Evolutionary conservation across 164 flowering plant genomes (phyloP), one percentile per base, ranked within the genome.

Genomic region (Vitis vinifera): DNA sequence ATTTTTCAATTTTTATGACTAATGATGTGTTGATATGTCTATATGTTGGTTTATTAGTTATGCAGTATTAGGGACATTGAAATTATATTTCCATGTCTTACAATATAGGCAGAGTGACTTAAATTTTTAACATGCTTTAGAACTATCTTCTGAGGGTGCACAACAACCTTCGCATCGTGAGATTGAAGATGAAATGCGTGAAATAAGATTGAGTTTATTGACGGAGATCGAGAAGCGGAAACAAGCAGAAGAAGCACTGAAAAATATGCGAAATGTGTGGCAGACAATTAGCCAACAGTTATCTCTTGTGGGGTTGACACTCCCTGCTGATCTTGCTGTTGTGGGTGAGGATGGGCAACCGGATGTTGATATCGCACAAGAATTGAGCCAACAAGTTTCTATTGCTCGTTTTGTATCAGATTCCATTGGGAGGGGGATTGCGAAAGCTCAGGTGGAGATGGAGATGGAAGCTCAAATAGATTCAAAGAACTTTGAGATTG

Each of bases 211-310:
- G 78, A 84, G 74, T 79, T 78, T 94, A 62, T 76, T 89, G 74
- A 72, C 76, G 84, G 99, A 94, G 82, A 88, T 88, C 66, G 98
- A 92, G 79, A 90, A 79, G 82, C 77, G 92, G 65, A 90, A 87
- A 80, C 89, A 89, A 80, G 93, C 87, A 55, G 99, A 94, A 59
- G 97, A 89, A 79, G 48, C 85, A 68, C 66, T 90, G 59, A 72
- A 57, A n/a, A 75, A 65, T 23, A 76, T 87, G 87, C 85, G 58
- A 79, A 82, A 55, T 51, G 86, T 76, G 61, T 92, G 97, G 99
- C 79, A 78, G 80, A 86, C 69, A 70, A 69, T 89, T 37, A 67
- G 82, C 64, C 76, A 82, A 51, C 79, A 83, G 68, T 72, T 92
- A 62, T 84, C 89, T 17, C 69, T 52, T 68, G 80, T 77, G 48